phyloP scores from a whole-genome alignment of 2,329 filamentous ascomycete species.

The Fusarium albidum region DNA sequence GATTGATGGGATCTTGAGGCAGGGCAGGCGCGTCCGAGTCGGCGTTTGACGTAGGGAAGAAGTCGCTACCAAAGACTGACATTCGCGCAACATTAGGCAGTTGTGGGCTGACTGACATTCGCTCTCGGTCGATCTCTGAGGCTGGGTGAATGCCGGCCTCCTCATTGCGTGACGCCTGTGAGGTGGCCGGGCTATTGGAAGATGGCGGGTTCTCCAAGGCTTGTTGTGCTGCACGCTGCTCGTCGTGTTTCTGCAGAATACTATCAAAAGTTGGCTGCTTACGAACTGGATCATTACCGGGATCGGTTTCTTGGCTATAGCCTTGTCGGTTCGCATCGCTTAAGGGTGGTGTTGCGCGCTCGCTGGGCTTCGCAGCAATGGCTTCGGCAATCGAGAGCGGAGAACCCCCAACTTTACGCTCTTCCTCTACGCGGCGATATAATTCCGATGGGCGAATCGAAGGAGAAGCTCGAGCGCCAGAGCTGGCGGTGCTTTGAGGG shows the following conservation, averaged over 20 bases:
- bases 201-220: slow-evolving; percentile 3
- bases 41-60: slow-evolving; percentile 55
- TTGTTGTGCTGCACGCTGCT: slow-evolving; percentile 2
- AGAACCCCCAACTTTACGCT: slow-evolving; percentile 65
- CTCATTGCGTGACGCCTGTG: slow-evolving; percentile 3
- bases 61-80: slow-evolving; percentile 67
- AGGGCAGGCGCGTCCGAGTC: slow-evolving; percentile 11
- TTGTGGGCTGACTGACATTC: slow-evolving; percentile 62
- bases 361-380: slow-evolving; percentile 46
- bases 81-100: slow-evolving; percentile 66
- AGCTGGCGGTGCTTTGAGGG: slow-evolving; percentile 34
- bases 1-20: slow-evolving; percentile 20
- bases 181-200: not conserved
- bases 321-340: slow-evolving; percentile 16
- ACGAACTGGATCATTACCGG: slow-evolving; percentile 12
- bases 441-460: slow-evolving; percentile 81
- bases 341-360: slow-evolving; percentile 40
- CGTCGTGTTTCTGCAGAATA: slow-evolving; percentile 32
- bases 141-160: slow-evolving; percentile 21
- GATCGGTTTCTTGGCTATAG: slow-evolving; percentile 3
- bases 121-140: slow-evolving; percentile 33
- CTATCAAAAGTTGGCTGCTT: slow-evolving; percentile 35
- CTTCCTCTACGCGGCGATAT: slow-evolving; percentile 75
- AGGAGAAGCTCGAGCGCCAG: slow-evolving; percentile 58
- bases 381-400: slow-evolving; percentile 65